Evolutionary conservation across 225 moss, liverwort and hornwort species (phyloP), one percentile per base, ranked within the genome.

Genomic region (Polytrichum formosum): DNA sequence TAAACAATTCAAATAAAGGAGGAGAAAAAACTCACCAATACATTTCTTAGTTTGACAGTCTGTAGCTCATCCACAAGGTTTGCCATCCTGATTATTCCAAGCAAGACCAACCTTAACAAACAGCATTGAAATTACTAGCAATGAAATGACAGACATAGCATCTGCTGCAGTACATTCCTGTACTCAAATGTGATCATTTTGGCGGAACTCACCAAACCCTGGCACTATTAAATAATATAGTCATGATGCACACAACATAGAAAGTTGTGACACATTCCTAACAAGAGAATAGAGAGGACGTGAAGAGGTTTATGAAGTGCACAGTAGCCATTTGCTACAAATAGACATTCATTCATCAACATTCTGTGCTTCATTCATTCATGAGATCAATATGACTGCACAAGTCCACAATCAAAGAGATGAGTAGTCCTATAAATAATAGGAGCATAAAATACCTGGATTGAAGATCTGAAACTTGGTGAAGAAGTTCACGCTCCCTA

Each of bases 391-490:
- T n/a, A 23, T 21, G 59, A 6, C 59, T 2, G 23, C 21, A 21
- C 7, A 23, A 22, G 59, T 59, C 58, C n/a, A 59, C n/a, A 1
- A 59, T 59, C 59, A 20, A 22, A 46, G 4, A 13, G 46, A 2
- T 3, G 7, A 20, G 56, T 35, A 55, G 68, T 23, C 68, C 46
- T 2, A 58, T 62, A 62, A 61, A 28, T 53, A 67, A n/a, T 67
- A 73, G 61, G 26, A 70, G 59, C 16, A 33, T 56, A 56, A 25
- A 72, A 71, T 61, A 84, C 87, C 87, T 84, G 79, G 77, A 78
- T 70, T 87, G 87, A 53, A 87, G 79, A 53, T 87, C 87, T 29
- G 87, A 81, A 10, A 87, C 81, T 84, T 87, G 87, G 54, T 84
- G 79, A 29, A 84, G 75, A 63, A 87, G 87, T 70, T 87, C 87